Conservation (phyloP, 73 alveolate species). For the Symbiodinium pilosum region DNA sequence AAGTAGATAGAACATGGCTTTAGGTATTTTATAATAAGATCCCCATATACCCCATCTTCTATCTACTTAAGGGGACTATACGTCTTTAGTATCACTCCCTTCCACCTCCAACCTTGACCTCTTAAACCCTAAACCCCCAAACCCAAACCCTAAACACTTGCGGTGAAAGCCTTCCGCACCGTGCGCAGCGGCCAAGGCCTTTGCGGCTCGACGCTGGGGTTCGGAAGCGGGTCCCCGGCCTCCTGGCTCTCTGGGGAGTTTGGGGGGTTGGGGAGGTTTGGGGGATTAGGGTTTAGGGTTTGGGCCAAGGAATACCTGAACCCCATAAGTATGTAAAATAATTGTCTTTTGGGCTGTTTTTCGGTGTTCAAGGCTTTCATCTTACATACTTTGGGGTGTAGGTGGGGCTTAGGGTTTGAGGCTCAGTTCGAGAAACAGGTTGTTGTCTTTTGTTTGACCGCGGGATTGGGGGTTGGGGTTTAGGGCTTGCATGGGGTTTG, state of each 20-base stretch:
- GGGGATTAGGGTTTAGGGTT: too few relatives aligned
- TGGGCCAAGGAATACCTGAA: too few relatives aligned
- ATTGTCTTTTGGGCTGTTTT: background rate
- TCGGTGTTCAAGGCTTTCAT: background rate
- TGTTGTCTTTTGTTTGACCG: too few relatives aligned
- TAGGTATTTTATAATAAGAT: too few relatives aligned
- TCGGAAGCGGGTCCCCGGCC: background rate
- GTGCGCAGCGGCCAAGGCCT: constrained; percentile 23
- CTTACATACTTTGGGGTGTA: background rate
- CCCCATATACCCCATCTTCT: background rate
- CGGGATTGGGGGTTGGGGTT: too few relatives aligned
- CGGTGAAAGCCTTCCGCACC: background rate
- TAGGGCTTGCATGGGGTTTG: too few relatives aligned
- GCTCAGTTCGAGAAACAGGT: too few relatives aligned
- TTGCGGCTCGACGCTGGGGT: background rate
- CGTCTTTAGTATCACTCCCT: background rate
- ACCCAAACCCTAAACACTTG: background rate
- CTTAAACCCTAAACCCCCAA: background rate
- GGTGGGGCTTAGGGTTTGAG: background rate
- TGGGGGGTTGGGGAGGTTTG: background rate
- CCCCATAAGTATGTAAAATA: too few relatives aligned
- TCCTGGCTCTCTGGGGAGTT: background rate
- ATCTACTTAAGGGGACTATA: background rate
- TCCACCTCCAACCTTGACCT: background rate
- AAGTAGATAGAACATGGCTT: too few relatives aligned